A percentile compares a stretch with the other conserved stretches of the same genome.
Conservation (phyloP, 2,329 filamentous ascomycete species). For the Aspergillus sojae region DNA sequence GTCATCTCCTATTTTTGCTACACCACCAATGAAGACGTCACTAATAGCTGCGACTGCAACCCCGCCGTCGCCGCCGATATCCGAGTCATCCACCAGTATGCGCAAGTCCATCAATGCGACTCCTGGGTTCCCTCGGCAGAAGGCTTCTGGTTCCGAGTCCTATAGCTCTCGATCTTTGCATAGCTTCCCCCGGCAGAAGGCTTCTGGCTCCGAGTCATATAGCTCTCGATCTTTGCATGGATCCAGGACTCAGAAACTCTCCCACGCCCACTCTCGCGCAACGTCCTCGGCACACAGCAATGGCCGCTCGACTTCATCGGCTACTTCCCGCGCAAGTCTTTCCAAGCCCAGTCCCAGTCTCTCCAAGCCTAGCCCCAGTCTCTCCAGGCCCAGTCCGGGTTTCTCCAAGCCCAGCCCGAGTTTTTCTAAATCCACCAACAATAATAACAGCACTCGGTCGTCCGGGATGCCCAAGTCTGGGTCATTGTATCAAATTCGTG, state of each 20-base stretch:
- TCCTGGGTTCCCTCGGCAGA: conserved; percentile 49
- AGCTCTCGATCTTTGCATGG: conserved; percentile 58
- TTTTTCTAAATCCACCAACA: conserved; percentile 20
- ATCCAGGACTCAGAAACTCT: conserved; percentile 42
- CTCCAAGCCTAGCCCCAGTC: conserved; percentile 16
- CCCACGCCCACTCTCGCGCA: conserved; percentile 54
- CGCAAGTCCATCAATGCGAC: conserved; percentile 57
- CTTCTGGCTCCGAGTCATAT: conserved; percentile 52
- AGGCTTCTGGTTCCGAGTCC: conserved; percentile 51
- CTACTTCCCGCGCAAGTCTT: conserved; percentile 41
- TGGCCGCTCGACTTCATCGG: conserved; percentile 50
- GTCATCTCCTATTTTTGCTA: conserved; percentile 87
- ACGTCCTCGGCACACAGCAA: conserved; percentile 61
- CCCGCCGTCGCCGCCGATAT: conserved; percentile 91
- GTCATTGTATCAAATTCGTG: conserved; percentile 90
- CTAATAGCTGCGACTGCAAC: conserved; percentile 70
- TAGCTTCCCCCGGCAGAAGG: conserved; percentile 46
- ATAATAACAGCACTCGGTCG: conserved; percentile 51
- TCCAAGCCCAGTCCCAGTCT: conserved; percentile 13
- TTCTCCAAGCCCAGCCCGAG: conserved; percentile 15
- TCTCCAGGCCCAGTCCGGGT: conserved; percentile 15
- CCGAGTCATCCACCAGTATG: conserved; percentile 72
- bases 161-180: conserved; percentile 55
- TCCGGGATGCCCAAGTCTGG: conserved; percentile 60
- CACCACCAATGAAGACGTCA: conserved; percentile 74